phyloP scores from a whole-genome alignment of 306 rosid genomes.

The Trifolium dubium region DNA sequence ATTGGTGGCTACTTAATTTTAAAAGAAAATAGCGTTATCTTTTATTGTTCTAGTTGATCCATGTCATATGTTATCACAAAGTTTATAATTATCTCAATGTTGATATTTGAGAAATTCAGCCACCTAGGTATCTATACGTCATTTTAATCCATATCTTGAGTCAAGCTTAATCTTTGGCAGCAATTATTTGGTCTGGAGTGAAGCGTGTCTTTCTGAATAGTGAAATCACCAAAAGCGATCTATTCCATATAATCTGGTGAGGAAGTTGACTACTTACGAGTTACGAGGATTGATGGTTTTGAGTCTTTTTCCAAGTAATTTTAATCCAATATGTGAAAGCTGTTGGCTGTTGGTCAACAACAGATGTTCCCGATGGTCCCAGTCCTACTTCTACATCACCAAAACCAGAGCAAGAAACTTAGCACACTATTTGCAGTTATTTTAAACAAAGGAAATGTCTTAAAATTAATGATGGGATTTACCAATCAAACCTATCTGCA shows the following conservation, averaged over 20 bases:
- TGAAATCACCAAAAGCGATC: not conserved
- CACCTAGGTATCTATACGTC: no score
- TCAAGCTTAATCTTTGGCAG: not conserved
- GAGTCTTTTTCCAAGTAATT: not conserved
- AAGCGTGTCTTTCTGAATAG: not conserved
- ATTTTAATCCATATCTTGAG: not conserved
- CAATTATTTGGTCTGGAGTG: not conserved
- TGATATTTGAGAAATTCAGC: no score
- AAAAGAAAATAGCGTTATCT: no score
- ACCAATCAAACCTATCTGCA: not conserved
- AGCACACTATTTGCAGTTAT: not conserved
- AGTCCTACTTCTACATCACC: not conserved
- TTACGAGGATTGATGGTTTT: not conserved
- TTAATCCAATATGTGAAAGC: not conserved
- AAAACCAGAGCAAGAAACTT: slow-evolving; percentile 2
- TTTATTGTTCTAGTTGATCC: no score
- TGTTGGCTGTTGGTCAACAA: slow-evolving; percentile 5
- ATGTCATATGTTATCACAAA: no score
- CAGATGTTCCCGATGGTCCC: not conserved
- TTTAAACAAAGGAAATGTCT: not conserved
- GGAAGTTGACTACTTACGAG: slow-evolving; percentile 6
- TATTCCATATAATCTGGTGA: not conserved
- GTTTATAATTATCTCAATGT: no score
- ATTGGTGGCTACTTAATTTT: no score
- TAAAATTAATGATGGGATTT: not conserved